Evolutionary conservation across 2,329 filamentous ascomycete genomes (phyloP).

Genomic region (Hymenoscyphus salicellus): DNA sequence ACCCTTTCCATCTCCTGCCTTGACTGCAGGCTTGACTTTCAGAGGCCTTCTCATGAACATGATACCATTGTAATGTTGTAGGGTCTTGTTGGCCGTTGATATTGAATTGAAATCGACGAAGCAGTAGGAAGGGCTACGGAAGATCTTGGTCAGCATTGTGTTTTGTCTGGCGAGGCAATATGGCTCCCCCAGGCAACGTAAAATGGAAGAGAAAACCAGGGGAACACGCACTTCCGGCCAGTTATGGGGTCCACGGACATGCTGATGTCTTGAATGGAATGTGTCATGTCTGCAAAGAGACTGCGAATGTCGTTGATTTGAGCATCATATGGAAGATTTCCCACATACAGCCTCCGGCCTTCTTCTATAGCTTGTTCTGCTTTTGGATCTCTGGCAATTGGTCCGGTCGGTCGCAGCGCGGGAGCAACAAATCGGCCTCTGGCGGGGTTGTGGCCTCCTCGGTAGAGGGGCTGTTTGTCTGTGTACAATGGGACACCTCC

Average conservation of each 20-base stretch:
- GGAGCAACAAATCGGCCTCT: conserved; percentile 5
- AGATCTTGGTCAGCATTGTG: too few species aligned
- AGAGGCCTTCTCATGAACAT: conserved; percentile 56
- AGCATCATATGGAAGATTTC: conserved; percentile 54
- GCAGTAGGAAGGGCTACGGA: conserved; percentile 60
- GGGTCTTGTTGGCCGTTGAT: conserved; percentile 55
- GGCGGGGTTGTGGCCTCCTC: conserved; percentile 4
- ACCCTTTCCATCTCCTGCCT: conserved; percentile 19
- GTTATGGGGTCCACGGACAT: conserved; percentile 68
- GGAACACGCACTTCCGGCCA: conserved; percentile 49
- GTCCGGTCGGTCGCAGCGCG: neutral
- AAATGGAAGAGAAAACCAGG: too few species aligned
- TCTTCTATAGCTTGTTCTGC: conserved; percentile 27
- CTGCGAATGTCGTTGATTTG: conserved; percentile 48
- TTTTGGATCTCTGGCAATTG: neutral
- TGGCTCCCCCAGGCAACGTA: too few species aligned
- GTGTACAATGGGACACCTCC: conserved; percentile 2
- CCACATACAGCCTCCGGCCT: conserved; percentile 47
- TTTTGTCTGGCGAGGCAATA: too few species aligned
- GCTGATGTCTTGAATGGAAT: conserved; percentile 55
- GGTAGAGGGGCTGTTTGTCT: conserved; percentile 3
- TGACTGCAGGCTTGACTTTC: conserved; percentile 62
- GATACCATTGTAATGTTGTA: conserved; percentile 53
- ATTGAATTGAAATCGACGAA: conserved; percentile 64
- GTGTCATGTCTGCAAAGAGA: conserved; percentile 43